These are phyloP conservation scores for Sugiyamaella chiloensis DNA, from an alignment of 805 yeast species.

Conservation along the genomic window DNA sequence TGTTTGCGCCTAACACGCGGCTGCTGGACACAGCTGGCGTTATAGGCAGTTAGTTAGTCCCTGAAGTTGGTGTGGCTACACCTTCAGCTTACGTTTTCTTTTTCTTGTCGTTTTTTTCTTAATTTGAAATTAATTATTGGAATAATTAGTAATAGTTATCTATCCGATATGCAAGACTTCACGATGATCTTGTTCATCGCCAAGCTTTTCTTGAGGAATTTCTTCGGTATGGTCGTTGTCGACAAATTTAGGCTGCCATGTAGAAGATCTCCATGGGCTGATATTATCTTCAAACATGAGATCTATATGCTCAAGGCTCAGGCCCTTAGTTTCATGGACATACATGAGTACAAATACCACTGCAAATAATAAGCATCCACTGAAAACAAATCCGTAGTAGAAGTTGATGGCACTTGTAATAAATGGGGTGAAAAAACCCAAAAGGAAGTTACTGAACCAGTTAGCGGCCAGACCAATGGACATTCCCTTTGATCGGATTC, in stretches of 20 bases:
- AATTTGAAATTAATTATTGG: no score
- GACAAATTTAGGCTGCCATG: constrained; percentile 7
- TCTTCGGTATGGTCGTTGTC: no score
- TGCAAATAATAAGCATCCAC: constrained; percentile 58
- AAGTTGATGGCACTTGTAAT: constrained; percentile 60
- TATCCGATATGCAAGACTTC: background rate
- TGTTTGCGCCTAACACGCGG: no score
- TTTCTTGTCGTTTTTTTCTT: no score
- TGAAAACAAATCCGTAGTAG: constrained; percentile 60
- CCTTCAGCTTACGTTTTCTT: no score
- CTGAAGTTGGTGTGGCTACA: no score
- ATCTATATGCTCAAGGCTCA: constrained; percentile 79
- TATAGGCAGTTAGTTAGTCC: no score
- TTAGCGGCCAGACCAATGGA: constrained; percentile 50
- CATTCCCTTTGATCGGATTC: constrained; percentile 63
- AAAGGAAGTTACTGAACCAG: constrained; percentile 46
- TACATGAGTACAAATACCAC: constrained; percentile 68
- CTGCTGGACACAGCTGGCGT: no score
- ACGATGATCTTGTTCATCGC: background rate
- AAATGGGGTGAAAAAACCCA: constrained; percentile 67
- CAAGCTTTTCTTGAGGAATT: background rate
- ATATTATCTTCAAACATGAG: constrained; percentile 49
- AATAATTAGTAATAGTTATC: no score
- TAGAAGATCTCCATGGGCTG: constrained; percentile 45
- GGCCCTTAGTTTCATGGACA: constrained; percentile 77